Base-by-base conservation (phyloP, 2,329 filamentous ascomycete genomes). In the Cladorrhinum sp. region DNA sequence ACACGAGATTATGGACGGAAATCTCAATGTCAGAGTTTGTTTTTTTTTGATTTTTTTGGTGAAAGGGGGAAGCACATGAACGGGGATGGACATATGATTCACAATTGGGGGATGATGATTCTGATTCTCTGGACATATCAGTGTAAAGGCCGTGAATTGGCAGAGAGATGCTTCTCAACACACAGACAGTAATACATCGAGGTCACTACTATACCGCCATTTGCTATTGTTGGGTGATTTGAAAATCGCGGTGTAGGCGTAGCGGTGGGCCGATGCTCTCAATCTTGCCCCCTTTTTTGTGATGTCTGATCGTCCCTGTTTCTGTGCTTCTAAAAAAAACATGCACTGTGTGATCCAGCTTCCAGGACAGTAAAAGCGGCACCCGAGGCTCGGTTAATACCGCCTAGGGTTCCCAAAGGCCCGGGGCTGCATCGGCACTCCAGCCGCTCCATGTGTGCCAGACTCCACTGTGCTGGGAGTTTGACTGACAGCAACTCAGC, bases 121-220 rank as follows among this genome's bases (percentile, higher is more conserved):
- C 58, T 67, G 65, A 62, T 67, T 67, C 62, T 62, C 59, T 64
- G 65, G 64, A 67, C 67, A 69, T 69, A 67, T 67, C 59, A 63
- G 49, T 64, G 66, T 63, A 67, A 54, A 65, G 23, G 18, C 49
- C 58, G 39, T 28, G 4, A 58, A 56, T 51, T 58, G 54, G 53
- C 26, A 57, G 49, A 56, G 56, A 57, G 54, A 54, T 28, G 3
- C 53, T 51, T 58, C 54, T 55, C 50, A 20, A 52, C 46, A 42
- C 36, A 42, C 42, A 46, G 42, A 46, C 59, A 63, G 52, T 58
- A 50, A 53, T 39, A 60, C 57, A 56, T 50, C 39, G 39, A 64
- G 51, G 57, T 58, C 56, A 52, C 51, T 60, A 18, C 36, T 48
- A 46, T 56, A 20, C 18, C 36, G 49, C 20, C 46, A 21, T 46